A percentile compares a stretch with the other conserved stretches of the same genome.
Conservation (phyloP, 116 monocot species). For the Cymodocea nodosa region DNA sequence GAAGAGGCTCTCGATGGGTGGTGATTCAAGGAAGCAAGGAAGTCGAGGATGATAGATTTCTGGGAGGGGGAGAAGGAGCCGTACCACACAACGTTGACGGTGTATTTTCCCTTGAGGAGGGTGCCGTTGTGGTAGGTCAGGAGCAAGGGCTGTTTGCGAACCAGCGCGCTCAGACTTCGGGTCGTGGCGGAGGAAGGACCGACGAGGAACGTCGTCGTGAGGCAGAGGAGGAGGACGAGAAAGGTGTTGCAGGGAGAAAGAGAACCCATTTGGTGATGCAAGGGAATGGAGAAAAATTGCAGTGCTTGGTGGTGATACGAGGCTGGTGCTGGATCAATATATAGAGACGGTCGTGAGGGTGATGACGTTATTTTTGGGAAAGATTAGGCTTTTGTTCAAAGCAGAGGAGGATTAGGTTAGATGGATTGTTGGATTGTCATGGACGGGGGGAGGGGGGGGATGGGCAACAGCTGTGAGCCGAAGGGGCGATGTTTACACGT, state of each 20-base stretch:
- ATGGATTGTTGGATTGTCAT: too few relatives aligned
- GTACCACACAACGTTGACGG: conserved; percentile 11
- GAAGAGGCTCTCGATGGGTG: background rate
- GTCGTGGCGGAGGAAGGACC: background rate
- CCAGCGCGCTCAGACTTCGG: background rate
- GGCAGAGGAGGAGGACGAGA: background rate
- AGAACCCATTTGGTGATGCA: background rate
- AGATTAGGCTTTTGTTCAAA: background rate
- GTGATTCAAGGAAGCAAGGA: conserved; percentile 1
- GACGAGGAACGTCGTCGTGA: background rate
- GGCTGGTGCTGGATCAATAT: background rate
- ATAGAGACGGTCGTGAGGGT: background rate
- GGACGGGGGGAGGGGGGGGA: too few relatives aligned
- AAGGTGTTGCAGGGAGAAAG: background rate
- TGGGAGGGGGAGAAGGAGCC: conserved; percentile 13
- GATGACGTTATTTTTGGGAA: background rate
- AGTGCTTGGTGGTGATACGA: background rate
- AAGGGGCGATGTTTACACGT: background rate
- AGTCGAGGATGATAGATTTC: conserved; percentile 13
- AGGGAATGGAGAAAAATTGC: background rate
- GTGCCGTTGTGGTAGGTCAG: conserved; percentile 12
- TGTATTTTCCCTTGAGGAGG: conserved; percentile 11
- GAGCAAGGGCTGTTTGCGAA: conserved; percentile 4
- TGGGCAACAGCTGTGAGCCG: background rate
- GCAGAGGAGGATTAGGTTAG: too few relatives aligned